Evolutionary conservation across 2,329 filamentous ascomycete genomes (phyloP).

Genomic region (Nemania serpens): DNA sequence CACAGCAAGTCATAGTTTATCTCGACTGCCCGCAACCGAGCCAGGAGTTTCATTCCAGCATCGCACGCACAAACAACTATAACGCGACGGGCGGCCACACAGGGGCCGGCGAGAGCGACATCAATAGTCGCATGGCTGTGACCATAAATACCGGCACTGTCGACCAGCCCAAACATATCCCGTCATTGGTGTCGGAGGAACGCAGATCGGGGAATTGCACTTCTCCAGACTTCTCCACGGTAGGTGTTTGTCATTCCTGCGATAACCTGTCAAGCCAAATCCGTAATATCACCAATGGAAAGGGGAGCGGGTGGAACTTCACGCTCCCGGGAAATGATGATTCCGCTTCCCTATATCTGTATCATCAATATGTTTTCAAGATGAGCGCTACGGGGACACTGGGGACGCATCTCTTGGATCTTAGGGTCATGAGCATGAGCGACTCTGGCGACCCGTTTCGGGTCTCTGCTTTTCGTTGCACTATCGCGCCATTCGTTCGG

Average conservation of each 20-base stretch:
- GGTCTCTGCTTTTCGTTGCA: background rate
- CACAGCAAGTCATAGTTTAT: slow-evolving; percentile 16
- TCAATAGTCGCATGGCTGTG: background rate
- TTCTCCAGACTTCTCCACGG: background rate
- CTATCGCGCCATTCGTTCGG: background rate
- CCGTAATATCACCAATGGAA: background rate
- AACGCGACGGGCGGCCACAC: background rate
- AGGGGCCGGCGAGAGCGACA: background rate
- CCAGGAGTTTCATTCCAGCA: no score
- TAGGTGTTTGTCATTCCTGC: background rate
- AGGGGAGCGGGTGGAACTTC: background rate
- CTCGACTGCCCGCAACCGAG: no score
- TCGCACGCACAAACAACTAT: no score
- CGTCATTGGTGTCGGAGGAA: background rate
- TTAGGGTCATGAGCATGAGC: no score
- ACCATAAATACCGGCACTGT: slow-evolving; percentile 4
- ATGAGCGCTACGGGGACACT: background rate
- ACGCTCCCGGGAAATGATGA: background rate
- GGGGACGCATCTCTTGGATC: background rate
- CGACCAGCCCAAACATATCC: background rate
- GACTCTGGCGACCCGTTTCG: background rate
- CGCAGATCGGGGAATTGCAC: slow-evolving; percentile 10
- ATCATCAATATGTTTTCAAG: no score
- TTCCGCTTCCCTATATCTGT: background rate
- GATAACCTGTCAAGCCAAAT: background rate